A percentile compares a stretch with the other conserved stretches of the same genome.
Evolutionary conservation across 2,329 filamentous ascomycete genomes (phyloP).

Genomic region (Diaporthe sp.): DNA sequence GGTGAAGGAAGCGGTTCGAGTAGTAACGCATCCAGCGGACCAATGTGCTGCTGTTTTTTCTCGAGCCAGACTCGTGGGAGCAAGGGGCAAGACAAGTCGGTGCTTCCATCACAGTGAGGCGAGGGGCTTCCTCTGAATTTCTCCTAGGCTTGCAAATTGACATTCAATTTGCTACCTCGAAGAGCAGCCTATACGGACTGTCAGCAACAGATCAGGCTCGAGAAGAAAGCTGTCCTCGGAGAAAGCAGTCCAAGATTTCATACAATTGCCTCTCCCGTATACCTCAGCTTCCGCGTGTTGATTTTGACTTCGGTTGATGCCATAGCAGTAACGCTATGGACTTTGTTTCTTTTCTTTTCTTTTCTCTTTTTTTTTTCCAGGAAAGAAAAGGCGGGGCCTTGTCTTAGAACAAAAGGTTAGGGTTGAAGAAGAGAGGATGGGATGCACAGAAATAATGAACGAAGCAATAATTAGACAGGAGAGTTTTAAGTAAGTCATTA

Average conservation of each 20-base stretch:
- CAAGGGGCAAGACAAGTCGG: background rate
- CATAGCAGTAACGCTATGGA: background rate
- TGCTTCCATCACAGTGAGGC: background rate
- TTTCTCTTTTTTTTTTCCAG: no score
- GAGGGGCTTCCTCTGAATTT: background rate
- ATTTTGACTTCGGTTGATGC: background rate
- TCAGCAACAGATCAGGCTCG: background rate
- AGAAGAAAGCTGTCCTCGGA: background rate
- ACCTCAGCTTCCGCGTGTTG: background rate
- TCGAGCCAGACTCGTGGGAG: background rate
- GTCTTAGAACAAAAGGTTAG: no score
- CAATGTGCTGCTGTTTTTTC: background rate
- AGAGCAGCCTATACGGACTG: background rate
- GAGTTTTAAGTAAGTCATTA: no score
- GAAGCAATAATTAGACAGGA: no score
- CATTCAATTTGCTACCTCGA: background rate
- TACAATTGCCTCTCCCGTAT: background rate
- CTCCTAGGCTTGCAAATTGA: background rate
- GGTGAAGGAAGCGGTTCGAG: background rate
- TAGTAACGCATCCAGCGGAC: background rate
- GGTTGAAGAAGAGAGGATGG: no score
- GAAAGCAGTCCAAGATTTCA: background rate
- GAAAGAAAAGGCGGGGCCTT: no score
- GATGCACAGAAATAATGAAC: no score
- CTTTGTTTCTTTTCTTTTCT: no score